Conservation (phyloP, 163 green algal species). For the Smithsoniella earleae region DNA sequence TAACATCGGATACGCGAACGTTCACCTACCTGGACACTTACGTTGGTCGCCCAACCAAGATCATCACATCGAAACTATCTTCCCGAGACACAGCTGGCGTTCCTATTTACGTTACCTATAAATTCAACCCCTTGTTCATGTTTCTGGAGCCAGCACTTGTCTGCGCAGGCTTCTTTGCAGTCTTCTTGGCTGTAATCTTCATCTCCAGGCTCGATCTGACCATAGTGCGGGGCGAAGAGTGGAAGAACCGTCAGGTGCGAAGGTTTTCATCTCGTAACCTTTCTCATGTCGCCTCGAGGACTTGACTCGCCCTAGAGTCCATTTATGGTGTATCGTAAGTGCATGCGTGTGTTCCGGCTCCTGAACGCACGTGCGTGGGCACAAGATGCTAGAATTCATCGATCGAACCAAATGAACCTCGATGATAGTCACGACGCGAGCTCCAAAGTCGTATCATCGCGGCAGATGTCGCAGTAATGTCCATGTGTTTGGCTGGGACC, state of each 20-base stretch:
- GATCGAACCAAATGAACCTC: too few relatives aligned
- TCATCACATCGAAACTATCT: neutral
- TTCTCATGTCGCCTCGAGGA: too few relatives aligned
- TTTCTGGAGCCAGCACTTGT: conserved; percentile 12
- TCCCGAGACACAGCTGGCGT: neutral
- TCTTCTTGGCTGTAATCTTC: neutral
- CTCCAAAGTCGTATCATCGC: too few relatives aligned
- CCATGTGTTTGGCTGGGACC: too few relatives aligned
- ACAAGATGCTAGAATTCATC: too few relatives aligned
- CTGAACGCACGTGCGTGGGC: too few relatives aligned
- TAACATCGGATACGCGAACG: neutral
- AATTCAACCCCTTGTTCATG: neutral
- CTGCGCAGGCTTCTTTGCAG: neutral
- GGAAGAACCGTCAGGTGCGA: neutral
- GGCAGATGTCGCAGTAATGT: too few relatives aligned
- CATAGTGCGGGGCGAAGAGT: neutral
- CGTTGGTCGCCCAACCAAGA: conserved; percentile 5
- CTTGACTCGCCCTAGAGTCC: too few relatives aligned
- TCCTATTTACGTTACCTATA: conserved; percentile 4
- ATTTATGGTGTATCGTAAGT: too few relatives aligned
- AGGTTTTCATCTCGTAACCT: neutral
- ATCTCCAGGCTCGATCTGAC: neutral
- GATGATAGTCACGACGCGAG: too few relatives aligned
- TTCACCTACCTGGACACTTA: conserved; percentile 30
- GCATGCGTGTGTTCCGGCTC: too few relatives aligned